Conservation (phyloP, 768 basidiomycete genomes). For the Termitomyces sp. region DNA sequence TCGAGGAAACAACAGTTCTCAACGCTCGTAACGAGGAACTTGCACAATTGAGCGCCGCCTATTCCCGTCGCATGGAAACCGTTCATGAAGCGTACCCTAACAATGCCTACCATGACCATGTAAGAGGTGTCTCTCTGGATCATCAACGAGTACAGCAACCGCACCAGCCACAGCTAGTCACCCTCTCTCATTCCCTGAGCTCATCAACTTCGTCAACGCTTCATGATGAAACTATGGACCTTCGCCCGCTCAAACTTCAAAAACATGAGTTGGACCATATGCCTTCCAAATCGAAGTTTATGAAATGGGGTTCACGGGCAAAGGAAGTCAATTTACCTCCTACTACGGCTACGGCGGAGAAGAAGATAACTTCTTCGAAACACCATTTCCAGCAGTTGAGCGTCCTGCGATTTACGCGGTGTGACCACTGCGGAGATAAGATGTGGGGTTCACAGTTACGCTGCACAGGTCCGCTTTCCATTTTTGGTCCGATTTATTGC, state of each 20-base stretch:
- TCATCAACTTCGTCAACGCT: slow-evolving; percentile 45
- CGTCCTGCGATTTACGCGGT: slow-evolving; percentile 83
- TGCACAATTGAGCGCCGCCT: slow-evolving; percentile 81
- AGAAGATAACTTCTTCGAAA: slow-evolving; percentile 44
- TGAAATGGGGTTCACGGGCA: slow-evolving; percentile 62
- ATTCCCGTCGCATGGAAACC: slow-evolving; percentile 73
- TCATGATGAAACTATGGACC: slow-evolving; percentile 45
- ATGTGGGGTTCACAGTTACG: slow-evolving; percentile 97
- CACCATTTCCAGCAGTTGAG: slow-evolving; percentile 91
- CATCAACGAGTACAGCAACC: slow-evolving; percentile 21
- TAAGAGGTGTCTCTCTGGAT: slow-evolving; percentile 23
- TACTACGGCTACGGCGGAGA: slow-evolving; percentile 21
- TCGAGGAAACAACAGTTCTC: slow-evolving; percentile 89
- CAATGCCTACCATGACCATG: slow-evolving; percentile 22
- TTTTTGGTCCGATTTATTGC: not conserved
- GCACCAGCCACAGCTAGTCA: slow-evolving; percentile 25
- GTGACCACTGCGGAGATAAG: slow-evolving; percentile 96
- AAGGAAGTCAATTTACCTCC: slow-evolving; percentile 39
- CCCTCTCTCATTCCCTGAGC: slow-evolving; percentile 33
- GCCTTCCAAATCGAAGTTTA: slow-evolving; percentile 55
- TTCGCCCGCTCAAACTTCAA: slow-evolving; percentile 32
- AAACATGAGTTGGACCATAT: slow-evolving; percentile 47
- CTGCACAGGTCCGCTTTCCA: slow-evolving; percentile 65
- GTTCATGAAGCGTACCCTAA: slow-evolving; percentile 30
- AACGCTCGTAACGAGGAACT: slow-evolving; percentile 92